Evolutionary conservation across 2,329 filamentous ascomycete genomes (phyloP), one percentile per base, ranked within the genome.

Genomic region (Aspergillus phoenicis): DNA sequence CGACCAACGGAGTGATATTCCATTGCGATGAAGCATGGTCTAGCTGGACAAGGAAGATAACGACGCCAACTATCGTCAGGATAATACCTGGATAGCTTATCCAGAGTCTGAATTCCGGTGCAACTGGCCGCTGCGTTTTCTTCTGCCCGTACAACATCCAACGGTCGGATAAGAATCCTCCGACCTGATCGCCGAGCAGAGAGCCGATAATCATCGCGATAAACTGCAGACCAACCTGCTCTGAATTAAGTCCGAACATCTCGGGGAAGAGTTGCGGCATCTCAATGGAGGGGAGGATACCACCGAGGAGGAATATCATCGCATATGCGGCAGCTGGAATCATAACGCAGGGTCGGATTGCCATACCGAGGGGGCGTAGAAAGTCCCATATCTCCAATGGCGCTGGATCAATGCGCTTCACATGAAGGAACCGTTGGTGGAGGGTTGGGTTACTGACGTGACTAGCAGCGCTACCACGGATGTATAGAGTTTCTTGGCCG

Each of bases 401-500:
- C 2, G 74, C 78, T 0, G 80, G 77, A 57, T 85, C 84, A 60
- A 87, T 83, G 38, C 33, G 33, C 33, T 6, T 36, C 33, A 13
- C 10, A 36, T 36, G 2, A 36, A 36, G 33, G 33, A 36, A 36
- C 5, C 33, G 33, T 36, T 36, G 33, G 1, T 11, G 33, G 13
- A 13, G 33, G 11, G 33, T 36, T 15, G 33, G 33, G 11, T 36
- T 36, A 36, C 33, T 6, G 33, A 36, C 4, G 33, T 13, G 33
- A 15, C 33, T 13, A 36, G 4, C 33, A 36, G 33, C 5, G 11
- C 33, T 36, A 15, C 33, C 33, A 13, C 33, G 33, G 33, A 36
- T 60, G 68, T 85, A 87, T 17, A 81, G 80, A 1, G 84, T 85
- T 70, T 87, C 85, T 0, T 81, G 79, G 3, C 81, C 80, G 54